These are phyloP conservation scores for Ambrosiella beaveri DNA, from an alignment of 2,329 filamentous ascomycete species.

Conservation along the genomic window DNA sequence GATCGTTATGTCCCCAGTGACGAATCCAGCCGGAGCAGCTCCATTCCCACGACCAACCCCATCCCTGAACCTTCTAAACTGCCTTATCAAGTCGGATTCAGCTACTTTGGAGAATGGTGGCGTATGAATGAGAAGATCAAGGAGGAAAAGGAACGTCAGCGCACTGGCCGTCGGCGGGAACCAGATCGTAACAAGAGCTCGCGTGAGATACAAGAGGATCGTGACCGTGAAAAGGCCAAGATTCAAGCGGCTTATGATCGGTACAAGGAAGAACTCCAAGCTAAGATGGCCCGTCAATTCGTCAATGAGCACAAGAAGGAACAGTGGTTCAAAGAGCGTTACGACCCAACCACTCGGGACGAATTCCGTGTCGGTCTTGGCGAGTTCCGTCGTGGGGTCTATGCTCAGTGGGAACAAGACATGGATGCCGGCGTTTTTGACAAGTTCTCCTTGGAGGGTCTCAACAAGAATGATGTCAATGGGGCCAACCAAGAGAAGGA, in stretches of 20 bases:
- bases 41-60: conserved; percentile 38
- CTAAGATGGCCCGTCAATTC: conserved; percentile 72
- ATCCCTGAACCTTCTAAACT: conserved; percentile 55
- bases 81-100: conserved; percentile 69
- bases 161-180: conserved; percentile 51
- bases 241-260: conserved; percentile 54
- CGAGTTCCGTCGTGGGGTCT: conserved; percentile 61
- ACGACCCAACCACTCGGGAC: conserved; percentile 67
- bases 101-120: conserved; percentile 79
- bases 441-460: conserved; percentile 82
- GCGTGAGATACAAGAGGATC: conserved; percentile 52
- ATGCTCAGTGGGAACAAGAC: conserved; percentile 78
- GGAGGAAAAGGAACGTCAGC: conserved; percentile 57
- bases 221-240: conserved; percentile 60
- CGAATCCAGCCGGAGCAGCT: conserved; percentile 24
- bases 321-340: conserved; percentile 96
- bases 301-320: conserved; percentile 85
- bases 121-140: conserved; percentile 66
- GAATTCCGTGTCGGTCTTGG: conserved; percentile 58
- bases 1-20: conserved; percentile 74
- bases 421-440: conserved; percentile 75
- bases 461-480: conserved; percentile 80
- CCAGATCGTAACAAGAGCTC: conserved; percentile 45
- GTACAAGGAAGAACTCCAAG: conserved; percentile 52
- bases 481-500: conserved; percentile 83